Conservation (phyloP, 768 basidiomycete species). For the Russula dissimulans region DNA sequence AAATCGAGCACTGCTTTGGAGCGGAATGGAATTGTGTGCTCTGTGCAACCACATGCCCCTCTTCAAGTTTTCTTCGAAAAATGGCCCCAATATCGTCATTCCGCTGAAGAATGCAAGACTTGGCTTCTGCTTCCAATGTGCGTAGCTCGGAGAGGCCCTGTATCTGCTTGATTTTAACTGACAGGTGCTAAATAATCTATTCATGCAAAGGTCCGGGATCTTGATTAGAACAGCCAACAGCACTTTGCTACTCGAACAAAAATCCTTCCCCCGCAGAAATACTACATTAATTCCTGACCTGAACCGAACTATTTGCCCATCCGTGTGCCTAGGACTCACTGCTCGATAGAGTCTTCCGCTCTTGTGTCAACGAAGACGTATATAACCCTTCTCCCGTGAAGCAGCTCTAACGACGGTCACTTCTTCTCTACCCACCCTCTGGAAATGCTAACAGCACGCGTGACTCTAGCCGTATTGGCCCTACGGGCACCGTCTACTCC, state of each 20-base stretch:
- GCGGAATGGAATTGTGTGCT: neutral
- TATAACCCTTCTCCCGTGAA: neutral
- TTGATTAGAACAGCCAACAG: neutral
- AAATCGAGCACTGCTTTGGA: no score
- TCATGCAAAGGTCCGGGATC: neutral
- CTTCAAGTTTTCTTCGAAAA: no score
- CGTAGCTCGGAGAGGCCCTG: no score
- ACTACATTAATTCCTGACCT: neutral
- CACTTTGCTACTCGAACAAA: neutral
- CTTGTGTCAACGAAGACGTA: neutral
- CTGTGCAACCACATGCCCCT: neutral
- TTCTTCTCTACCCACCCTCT: neutral
- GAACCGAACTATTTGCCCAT: neutral
- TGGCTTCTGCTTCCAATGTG: neutral
- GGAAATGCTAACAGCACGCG: neutral
- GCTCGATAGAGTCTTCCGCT: neutral
- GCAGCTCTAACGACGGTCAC: neutral
- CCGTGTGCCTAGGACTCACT: neutral
- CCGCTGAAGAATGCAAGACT: neutral
- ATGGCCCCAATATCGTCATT: no score
- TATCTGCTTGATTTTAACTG: neutral
- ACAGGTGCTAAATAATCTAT: neutral
- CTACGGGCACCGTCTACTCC: neutral
- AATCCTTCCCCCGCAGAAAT: neutral
- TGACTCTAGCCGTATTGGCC: constrained; percentile 1